phyloP scores from a whole-genome alignment of 768 basidiomycete species.

The Clitopilus passeckerianus region DNA sequence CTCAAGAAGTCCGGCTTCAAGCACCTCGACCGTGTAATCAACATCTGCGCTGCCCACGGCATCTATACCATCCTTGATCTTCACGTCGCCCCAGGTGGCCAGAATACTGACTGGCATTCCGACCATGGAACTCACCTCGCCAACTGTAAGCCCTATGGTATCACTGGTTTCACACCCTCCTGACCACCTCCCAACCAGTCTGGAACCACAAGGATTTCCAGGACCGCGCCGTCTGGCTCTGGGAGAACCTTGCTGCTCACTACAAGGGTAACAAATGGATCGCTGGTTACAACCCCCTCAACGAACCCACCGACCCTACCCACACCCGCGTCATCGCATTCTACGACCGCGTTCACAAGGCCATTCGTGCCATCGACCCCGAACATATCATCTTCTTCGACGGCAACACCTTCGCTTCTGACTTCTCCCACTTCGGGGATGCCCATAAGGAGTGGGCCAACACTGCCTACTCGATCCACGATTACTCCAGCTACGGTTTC shows the following conservation, averaged over 20 bases:
- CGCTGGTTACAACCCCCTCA: conserved; percentile 85
- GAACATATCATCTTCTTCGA: conserved; percentile 77
- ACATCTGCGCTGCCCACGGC: conserved; percentile 66
- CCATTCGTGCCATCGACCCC: conserved; percentile 67
- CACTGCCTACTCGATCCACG: conserved; percentile 75
- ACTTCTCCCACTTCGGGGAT: conserved; percentile 71
- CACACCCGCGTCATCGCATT: conserved; percentile 61
- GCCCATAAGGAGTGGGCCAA: conserved; percentile 61
- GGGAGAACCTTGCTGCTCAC: conserved; percentile 70
- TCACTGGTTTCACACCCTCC: neutral
- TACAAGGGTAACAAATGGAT: conserved; percentile 80
- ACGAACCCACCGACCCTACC: conserved; percentile 73
- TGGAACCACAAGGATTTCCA: conserved; percentile 87
- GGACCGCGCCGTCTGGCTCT: conserved; percentile 72
- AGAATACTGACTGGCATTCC: conserved; percentile 81
- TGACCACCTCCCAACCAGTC: conserved; percentile 28
- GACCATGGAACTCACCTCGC: conserved; percentile 68
- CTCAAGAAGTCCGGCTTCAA: conserved; percentile 73
- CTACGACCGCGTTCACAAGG: conserved; percentile 66
- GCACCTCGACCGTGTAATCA: conserved; percentile 79
- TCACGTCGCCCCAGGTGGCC: conserved; percentile 72
- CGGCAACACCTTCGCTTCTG: conserved; percentile 79
- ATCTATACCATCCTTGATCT: conserved; percentile 82
- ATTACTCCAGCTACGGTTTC: conserved; percentile 74
- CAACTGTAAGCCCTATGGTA: conserved; percentile 32